These are phyloP conservation scores for Ceratocystis colombiana DNA, from an alignment of 2,329 filamentous ascomycete species.

Conservation along the genomic window DNA sequence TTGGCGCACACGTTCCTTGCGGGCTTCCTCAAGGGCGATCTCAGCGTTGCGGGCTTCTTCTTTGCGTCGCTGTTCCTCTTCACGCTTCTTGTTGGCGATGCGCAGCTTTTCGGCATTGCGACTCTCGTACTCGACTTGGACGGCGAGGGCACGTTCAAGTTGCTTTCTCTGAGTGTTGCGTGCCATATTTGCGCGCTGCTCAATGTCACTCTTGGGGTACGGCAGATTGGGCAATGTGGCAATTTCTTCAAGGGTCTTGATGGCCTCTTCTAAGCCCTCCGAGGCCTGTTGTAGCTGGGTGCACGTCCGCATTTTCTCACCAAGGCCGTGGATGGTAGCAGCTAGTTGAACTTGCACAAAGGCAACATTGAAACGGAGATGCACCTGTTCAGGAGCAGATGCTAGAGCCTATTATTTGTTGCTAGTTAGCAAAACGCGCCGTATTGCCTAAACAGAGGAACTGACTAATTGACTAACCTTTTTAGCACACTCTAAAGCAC, in stretches of 20 bases:
- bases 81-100: slow-evolving; percentile 66
- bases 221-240: slow-evolving; percentile 58
- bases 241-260: slow-evolving; percentile 58
- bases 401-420: slow-evolving; percentile 52
- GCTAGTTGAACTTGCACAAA: slow-evolving; percentile 96
- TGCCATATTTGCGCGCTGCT: slow-evolving; percentile 95
- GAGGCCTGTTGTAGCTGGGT: slow-evolving; percentile 72
- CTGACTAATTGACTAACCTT: slow-evolving; percentile 41
- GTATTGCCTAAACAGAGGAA: neutral
- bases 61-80: slow-evolving; percentile 66
- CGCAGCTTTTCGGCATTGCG: slow-evolving; percentile 83
- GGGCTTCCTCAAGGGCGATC: slow-evolving; percentile 59
- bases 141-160: slow-evolving; percentile 71
- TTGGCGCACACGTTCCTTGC: slow-evolving; percentile 70
- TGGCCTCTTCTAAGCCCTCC: slow-evolving; percentile 73
- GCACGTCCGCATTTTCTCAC: slow-evolving; percentile 66
- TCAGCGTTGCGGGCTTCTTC: slow-evolving; percentile 64
- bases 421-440: neutral
- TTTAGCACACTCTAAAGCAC: slow-evolving; percentile 50
- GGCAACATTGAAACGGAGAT: slow-evolving; percentile 95
- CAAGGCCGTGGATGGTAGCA: slow-evolving; percentile 62
- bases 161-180: slow-evolving; percentile 90
- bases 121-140: slow-evolving; percentile 83
- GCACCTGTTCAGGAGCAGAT: slow-evolving; percentile 69
- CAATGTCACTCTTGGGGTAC: slow-evolving; percentile 81